Percentiles rank a stretch among this genome's conserved stretches.
phyloP scores from a whole-genome alignment of 139 green algal genomes.

The Trebouxia sp. region DNA sequence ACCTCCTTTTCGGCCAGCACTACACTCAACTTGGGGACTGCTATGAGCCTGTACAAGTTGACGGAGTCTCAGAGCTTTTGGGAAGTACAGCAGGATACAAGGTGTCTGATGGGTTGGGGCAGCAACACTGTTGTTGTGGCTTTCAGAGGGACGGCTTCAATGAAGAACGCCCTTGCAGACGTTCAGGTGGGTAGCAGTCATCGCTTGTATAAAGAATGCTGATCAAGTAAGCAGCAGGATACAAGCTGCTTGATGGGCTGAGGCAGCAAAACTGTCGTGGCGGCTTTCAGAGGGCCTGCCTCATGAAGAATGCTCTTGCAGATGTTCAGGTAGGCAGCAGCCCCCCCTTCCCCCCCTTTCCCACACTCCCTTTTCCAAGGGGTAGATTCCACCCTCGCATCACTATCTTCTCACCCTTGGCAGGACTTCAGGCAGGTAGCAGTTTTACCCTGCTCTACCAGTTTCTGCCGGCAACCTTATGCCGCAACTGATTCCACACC shows the following conservation, averaged over 20 bases:
- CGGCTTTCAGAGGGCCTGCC: conserved; percentile 32
- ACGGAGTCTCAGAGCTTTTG: conserved; percentile 7
- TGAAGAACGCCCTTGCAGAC: conserved; percentile 28
- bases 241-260: conserved; percentile 33
- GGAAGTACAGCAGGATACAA: conserved; percentile 29
- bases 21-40: conserved; percentile 24
- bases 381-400: no score
- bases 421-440: no score
- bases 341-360: no score
- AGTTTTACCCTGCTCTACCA: no score
- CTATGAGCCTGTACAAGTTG: conserved; percentile 34
- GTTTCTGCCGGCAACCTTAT: no score
- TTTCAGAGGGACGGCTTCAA: conserved; percentile 32
- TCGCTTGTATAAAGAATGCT: no score
- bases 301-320: conserved; percentile 24
- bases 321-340: conserved; percentile 28
- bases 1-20: background rate
- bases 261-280: conserved; percentile 7
- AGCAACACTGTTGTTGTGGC: conserved; percentile 21
- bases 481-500: no score
- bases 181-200: conserved; percentile 20
- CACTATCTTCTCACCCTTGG: no score
- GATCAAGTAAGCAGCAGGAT: no score
- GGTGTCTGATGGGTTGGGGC: conserved; percentile 32
- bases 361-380: no score